Percentiles rank a stretch among this genome's conserved stretches.
Conservation (phyloP, 73 alveolate species). For the Uronychia setigera region DNA sequence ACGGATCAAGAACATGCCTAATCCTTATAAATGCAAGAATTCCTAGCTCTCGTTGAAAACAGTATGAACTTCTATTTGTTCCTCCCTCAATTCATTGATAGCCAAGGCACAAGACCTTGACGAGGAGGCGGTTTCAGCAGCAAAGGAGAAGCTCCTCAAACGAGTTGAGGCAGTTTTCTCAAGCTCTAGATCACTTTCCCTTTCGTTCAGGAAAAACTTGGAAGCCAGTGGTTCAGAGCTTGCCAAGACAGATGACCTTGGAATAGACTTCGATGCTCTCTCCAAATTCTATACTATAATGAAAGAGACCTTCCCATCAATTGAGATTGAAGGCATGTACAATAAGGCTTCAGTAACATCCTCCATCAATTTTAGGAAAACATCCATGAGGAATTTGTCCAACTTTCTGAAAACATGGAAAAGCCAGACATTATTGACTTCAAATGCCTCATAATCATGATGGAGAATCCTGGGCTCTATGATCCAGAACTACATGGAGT, state of each 20-base stretch:
- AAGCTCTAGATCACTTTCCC: neutral
- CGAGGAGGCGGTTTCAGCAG: neutral
- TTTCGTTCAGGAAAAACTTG: neutral
- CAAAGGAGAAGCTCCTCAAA: conserved; percentile 1
- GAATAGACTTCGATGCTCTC: neutral
- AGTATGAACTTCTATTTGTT: neutral
- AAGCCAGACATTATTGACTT: neutral
- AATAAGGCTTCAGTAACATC: neutral
- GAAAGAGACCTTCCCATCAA: neutral
- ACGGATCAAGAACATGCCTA: neutral
- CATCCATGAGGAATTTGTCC: neutral
- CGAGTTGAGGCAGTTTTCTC: neutral
- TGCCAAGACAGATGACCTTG: neutral
- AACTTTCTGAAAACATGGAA: neutral
- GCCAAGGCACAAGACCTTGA: neutral
- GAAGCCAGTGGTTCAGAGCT: neutral
- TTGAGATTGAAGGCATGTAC: neutral
- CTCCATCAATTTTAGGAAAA: neutral
- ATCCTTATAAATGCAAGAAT: neutral
- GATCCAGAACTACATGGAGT: neutral
- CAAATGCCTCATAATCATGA: neutral
- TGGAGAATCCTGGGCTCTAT: neutral
- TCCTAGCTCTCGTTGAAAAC: neutral
- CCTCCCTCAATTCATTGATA: neutral
- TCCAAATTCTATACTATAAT: neutral